Conservation (phyloP, 148 eudicot genomes). For the Rhododendron ovatum region DNA sequence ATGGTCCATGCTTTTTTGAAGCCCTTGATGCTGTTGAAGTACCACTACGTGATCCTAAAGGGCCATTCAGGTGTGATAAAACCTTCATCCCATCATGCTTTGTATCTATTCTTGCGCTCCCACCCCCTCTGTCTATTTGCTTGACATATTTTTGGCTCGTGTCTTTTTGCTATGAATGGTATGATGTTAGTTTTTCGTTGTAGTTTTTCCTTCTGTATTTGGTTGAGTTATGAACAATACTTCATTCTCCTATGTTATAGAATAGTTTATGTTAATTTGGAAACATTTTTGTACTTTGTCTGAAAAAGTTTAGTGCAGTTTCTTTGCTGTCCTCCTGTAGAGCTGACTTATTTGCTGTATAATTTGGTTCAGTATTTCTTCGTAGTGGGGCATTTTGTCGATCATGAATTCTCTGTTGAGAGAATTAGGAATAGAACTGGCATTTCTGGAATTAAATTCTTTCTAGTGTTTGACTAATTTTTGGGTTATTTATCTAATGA, state of each 20-base stretch:
- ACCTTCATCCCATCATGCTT: background rate
- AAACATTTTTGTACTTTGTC: background rate
- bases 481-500: no score
- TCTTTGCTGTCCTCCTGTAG: background rate
- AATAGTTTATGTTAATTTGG: background rate
- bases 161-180: background rate
- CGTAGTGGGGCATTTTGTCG: background rate
- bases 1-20: constrained; percentile 90
- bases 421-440: background rate
- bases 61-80: constrained; percentile 62
- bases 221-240: background rate
- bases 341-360: background rate
- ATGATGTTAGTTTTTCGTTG: background rate
- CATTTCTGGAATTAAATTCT: background rate
- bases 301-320: background rate
- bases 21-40: constrained; percentile 76
- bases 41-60: constrained; percentile 76
- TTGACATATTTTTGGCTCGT: background rate
- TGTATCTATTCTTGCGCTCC: background rate
- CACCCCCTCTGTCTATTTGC: background rate
- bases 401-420: background rate
- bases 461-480: no score
- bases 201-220: background rate
- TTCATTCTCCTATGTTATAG: background rate
- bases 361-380: background rate